Base-by-base conservation (phyloP, 2,329 filamentous ascomycete species). In the Fusarium avenaceum region DNA sequence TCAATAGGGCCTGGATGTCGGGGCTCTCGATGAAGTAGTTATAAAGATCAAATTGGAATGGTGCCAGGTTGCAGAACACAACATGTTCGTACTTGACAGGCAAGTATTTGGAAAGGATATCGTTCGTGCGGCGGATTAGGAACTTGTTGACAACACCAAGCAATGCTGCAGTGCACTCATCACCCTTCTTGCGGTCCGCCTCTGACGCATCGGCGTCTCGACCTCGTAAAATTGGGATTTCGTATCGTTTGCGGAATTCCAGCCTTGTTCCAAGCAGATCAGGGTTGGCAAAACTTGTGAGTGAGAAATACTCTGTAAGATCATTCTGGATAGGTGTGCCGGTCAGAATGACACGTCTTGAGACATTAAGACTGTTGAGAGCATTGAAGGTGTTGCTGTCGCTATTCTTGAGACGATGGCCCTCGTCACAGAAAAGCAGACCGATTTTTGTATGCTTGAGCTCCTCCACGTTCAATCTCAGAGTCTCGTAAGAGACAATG, bases 71-170 rank as follows among this genome's bases (percentile, higher is more conserved):
- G 85, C 96, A 99, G 81, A 99, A 99, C 1, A 99, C 96, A 30
- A 99, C 96, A 77, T 99, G 96, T 79, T 99, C 96, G 80, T 99
- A 99, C 82, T 99, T 99, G 82, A 98, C 90, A 0, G 96, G 96
- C 61, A 99, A 82, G 76, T 99, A 99, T 79, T 99, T 99, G 51
- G 95, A 97, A 24, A 99, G 82, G 65, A 99, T 97, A 76, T 99
- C 96, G 85, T 99, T 99, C 6, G 95, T 97, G 59, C 96, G 90
- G 62, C 96, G 91, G 73, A 99, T 99, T 77, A 99, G 96, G 81
- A 99, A 99, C 75, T 97, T 97, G 82, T 98, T 99, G 76, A 99
- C 96, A 44, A 97, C 83, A 4, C 84, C 84, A 4, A 97, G 87
- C 15, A 99, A 86, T 74, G 97, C 95, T 6, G 85, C 84, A 20